Percentiles rank a stretch among this genome's conserved stretches.
Conservation (phyloP, 768 basidiomycete species). For the Panaeolus papilionaceus region DNA sequence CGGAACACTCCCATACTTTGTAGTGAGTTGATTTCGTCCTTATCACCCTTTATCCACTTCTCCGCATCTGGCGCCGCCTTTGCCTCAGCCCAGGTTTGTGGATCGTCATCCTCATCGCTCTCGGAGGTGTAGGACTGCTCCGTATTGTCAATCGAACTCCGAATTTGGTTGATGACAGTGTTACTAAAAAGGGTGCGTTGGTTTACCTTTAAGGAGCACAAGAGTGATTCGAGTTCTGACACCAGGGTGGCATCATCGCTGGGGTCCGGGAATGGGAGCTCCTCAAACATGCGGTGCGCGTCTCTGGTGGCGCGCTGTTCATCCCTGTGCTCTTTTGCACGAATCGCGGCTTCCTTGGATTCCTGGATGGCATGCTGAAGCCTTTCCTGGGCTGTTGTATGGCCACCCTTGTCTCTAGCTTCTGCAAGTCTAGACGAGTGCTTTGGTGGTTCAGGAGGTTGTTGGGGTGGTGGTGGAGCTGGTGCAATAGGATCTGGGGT, state of each 20-base stretch:
- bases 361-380: neutral
- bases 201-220: neutral
- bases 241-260: neutral
- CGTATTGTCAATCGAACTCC: neutral
- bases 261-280: neutral
- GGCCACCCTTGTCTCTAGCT: neutral
- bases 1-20: neutral
- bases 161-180: neutral
- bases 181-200: neutral
- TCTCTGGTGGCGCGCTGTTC: neutral
- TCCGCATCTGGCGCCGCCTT: neutral
- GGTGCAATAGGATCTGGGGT: no score
- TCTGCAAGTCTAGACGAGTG: neutral
- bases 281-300: neutral
- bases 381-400: neutral
- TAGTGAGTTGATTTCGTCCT: neutral
- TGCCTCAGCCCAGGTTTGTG: neutral
- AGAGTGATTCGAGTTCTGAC: neutral
- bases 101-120: no score
- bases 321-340: neutral
- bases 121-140: no score
- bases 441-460: slow-evolving; percentile 36
- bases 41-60: neutral
- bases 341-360: neutral
- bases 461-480: slow-evolving; percentile 33